Conservation (phyloP, 305 asterid species). For the Solanum hybrid region DNA sequence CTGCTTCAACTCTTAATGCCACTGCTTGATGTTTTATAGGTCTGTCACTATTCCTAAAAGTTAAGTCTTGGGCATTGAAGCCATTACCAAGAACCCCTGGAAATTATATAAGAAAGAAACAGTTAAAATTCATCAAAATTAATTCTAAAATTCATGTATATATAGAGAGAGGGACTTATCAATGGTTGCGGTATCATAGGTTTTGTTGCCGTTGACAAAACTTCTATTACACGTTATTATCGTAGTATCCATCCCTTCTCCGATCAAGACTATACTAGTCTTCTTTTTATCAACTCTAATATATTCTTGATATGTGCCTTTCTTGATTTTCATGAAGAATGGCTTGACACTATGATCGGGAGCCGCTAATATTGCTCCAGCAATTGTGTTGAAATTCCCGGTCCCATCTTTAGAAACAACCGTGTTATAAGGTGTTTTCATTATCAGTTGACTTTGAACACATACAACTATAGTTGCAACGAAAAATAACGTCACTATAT, state of each 20-base stretch:
- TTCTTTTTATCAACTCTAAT: background rate
- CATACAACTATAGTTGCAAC: background rate
- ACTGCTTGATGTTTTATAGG: background rate
- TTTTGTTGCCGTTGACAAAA: background rate
- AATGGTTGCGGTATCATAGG: background rate
- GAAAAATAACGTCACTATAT: background rate
- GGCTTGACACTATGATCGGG: background rate
- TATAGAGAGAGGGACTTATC: background rate
- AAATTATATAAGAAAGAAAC: background rate
- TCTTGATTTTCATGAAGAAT: too few species aligned
- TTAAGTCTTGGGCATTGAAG: too few species aligned
- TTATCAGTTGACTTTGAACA: background rate
- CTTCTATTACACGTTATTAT: background rate
- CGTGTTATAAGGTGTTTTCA: background rate
- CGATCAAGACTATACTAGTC: background rate
- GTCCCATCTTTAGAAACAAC: background rate
- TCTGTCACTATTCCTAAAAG: background rate
- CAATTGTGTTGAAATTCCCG: background rate
- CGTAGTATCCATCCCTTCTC: background rate
- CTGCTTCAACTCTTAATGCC: background rate
- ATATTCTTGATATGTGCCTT: background rate
- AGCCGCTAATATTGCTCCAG: background rate
- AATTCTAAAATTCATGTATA: background rate
- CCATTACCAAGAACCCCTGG: background rate
- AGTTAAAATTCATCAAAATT: background rate